Evolutionary conservation across 2,329 filamentous ascomycete species (phyloP).

Genomic region (Talaromyces sp.): DNA sequence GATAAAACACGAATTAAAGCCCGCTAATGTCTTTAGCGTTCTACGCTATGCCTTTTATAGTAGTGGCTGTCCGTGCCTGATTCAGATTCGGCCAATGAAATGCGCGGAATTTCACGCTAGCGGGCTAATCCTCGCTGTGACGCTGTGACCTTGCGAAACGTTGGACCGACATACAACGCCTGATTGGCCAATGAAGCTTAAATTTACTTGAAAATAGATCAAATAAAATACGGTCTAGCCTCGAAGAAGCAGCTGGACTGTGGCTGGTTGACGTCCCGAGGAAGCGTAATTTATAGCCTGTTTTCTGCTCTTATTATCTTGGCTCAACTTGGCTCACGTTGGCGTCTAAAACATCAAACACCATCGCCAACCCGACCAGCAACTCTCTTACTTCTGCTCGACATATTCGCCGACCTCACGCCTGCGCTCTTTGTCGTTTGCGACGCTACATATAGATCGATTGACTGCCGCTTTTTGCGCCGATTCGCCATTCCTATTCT

Average conservation of each 20-base stretch:
- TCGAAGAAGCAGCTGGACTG: background rate
- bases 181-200: background rate
- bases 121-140: background rate
- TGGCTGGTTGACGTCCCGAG: background rate
- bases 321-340: background rate
- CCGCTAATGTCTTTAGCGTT: background rate
- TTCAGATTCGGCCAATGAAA: background rate
- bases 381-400: background rate
- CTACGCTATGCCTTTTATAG: background rate
- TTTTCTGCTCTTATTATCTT: background rate
- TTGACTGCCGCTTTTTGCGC: background rate
- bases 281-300: background rate
- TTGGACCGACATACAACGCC: background rate
- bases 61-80: constrained; percentile 6
- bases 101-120: background rate
- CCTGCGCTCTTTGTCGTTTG: background rate
- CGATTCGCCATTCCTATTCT: background rate
- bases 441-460: background rate
- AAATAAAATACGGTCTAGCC: background rate
- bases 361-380: background rate
- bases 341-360: constrained; percentile 3
- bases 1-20: background rate
- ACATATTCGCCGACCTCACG: background rate
- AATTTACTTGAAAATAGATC: background rate
- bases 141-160: background rate